phyloP scores from a whole-genome alignment of 139 green algal genomes.

The Chlorella sp. region DNA sequence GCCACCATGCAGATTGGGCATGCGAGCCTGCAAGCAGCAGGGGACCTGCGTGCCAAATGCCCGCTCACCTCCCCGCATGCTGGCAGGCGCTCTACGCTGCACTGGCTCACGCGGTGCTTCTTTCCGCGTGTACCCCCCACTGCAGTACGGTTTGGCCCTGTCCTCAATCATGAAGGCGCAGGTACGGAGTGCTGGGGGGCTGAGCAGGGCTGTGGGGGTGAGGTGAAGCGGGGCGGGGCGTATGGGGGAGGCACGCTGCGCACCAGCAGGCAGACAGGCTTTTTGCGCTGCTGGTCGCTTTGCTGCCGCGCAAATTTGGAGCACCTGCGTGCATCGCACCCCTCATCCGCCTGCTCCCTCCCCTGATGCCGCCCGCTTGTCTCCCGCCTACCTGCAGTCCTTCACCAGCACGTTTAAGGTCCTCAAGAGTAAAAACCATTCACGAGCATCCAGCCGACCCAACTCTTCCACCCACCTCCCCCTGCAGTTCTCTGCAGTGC shows the following conservation, averaged over 20 bases:
- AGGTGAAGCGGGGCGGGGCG: not conserved
- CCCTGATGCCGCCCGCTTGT: not conserved
- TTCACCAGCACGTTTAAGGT: not conserved
- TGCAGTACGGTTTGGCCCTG: not conserved
- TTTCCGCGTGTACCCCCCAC: not conserved
- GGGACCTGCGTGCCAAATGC: too few species aligned
- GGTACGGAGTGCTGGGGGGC: not conserved
- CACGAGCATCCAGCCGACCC: not conserved
- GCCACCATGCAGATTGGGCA: not conserved
- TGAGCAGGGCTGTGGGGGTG: not conserved
- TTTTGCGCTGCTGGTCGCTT: too few species aligned
- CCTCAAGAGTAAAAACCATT: too few species aligned
- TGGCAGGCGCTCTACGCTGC: not conserved
- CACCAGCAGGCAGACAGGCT: too few species aligned
- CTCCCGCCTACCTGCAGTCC: not conserved
- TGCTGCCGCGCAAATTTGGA: too few species aligned
- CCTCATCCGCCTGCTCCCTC: too few species aligned
- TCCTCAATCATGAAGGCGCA: constrained; percentile 5
- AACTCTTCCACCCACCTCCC: not conserved
- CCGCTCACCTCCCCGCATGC: not conserved
- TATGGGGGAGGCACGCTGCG: too few species aligned
- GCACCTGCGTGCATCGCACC: too few species aligned
- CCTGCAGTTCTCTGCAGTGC: too few species aligned
- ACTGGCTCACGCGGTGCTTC: not conserved
- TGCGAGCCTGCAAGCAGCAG: not conserved